Percentiles rank a stretch among this genome's conserved stretches.
Evolutionary conservation across 1,284 basidiomycete genomes (phyloP).

Genomic region (Inonotus obliquus): DNA sequence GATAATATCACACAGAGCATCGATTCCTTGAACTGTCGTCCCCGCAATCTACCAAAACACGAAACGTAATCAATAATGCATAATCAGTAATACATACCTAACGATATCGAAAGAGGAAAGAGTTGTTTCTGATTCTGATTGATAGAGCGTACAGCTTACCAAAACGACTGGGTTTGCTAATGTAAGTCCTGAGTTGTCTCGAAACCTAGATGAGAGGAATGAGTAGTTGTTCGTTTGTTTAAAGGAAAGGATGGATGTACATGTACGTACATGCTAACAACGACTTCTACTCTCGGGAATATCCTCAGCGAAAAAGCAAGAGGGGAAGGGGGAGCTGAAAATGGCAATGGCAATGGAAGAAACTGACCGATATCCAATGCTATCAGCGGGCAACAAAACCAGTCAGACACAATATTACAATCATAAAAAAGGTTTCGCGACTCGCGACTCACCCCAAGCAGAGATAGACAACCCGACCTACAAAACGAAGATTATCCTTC

Average conservation of each 20-base stretch:
- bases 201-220: background rate
- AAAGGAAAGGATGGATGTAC: background rate
- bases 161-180: conserved; percentile 1
- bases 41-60: background rate
- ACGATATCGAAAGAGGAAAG: background rate
- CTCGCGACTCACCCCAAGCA: background rate
- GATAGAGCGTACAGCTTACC: background rate
- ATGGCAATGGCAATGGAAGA: too few species aligned
- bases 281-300: background rate
- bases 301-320: background rate
- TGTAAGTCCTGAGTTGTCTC: background rate
- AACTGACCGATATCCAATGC: conserved; percentile 2
- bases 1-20: conserved; percentile 3
- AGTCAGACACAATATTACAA: background rate
- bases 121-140: too few species aligned
- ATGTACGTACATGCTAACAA: background rate
- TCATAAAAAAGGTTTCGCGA: background rate
- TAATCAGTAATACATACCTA: background rate
- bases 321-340: too few species aligned
- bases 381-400: background rate
- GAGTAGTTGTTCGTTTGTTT: background rate
- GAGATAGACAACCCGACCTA: background rate
- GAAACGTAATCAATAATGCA: background rate
- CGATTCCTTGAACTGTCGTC: background rate
- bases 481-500: background rate